A percentile compares a stretch with the other conserved stretches of the same genome.
Evolutionary conservation across 192 early-diverging fungal species (phyloP).

Genomic region (Obelidium mucronatum): DNA sequence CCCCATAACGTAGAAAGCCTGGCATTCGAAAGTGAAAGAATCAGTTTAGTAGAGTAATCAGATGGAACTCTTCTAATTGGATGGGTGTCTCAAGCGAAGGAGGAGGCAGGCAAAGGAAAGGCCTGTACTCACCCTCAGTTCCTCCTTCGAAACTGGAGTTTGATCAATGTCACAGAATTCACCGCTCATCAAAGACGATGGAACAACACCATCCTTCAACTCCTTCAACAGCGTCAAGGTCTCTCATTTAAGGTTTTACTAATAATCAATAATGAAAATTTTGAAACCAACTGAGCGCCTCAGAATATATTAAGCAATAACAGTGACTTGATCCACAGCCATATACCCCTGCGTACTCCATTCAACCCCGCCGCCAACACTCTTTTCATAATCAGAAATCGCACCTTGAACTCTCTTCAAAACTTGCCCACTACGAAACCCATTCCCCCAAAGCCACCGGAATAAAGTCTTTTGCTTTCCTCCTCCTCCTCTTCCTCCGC

Average conservation of each 20-base stretch:
- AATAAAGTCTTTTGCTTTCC: slow-evolving; percentile 1
- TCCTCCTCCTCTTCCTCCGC: not conserved
- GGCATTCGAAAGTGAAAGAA: no score
- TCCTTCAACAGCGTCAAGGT: no score
- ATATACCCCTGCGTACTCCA: slow-evolving; percentile 24
- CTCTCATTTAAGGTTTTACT: no score
- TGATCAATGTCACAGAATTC: slow-evolving; percentile 19
- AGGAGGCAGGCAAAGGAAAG: no score
- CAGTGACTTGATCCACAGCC: slow-evolving; percentile 6
- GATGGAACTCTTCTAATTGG: no score
- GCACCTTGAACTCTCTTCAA: slow-evolving; percentile 40
- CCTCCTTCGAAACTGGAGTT: not conserved
- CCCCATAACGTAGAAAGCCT: slow-evolving; percentile 10
- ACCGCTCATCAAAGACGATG: not conserved
- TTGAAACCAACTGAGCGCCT: no score
- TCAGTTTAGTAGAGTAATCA: no score
- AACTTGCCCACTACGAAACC: slow-evolving; percentile 43
- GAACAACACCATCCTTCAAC: not conserved
- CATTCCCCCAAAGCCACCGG: slow-evolving; percentile 47
- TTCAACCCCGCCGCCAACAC: not conserved
- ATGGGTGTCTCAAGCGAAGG: no score
- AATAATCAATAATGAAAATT: no score
- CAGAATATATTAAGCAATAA: not conserved
- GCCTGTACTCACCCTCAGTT: not conserved
- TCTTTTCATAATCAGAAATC: not conserved